Conservation (phyloP, 495 filamentous ascomycete genomes). For the Trichoderma parareesei region DNA sequence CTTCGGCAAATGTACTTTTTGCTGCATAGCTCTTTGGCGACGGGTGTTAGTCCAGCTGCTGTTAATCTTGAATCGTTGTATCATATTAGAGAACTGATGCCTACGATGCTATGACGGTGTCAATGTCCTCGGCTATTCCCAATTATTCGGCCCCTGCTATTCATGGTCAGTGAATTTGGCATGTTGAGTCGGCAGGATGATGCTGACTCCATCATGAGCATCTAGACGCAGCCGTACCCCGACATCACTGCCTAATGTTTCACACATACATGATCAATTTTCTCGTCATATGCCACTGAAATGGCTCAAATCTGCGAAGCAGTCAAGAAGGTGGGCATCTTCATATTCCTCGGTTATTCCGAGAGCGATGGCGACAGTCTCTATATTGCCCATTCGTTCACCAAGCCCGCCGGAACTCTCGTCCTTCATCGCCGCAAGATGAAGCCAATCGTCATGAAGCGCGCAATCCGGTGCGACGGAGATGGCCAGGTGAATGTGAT, state of each 20-base stretch:
- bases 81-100: too few relatives aligned
- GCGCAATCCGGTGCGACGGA: slow-evolving; percentile 51
- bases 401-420: slow-evolving; percentile 39
- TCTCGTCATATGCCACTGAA: slow-evolving; percentile 34
- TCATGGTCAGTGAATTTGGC: slow-evolving; percentile 44
- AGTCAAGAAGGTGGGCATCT: slow-evolving; percentile 35
- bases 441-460: slow-evolving; percentile 55
- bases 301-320: slow-evolving; percentile 38
- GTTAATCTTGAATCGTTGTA: too few relatives aligned
- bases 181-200: slow-evolving; percentile 7
- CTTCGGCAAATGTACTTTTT: too few relatives aligned
- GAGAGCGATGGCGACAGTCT: slow-evolving; percentile 39
- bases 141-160: slow-evolving; percentile 50
- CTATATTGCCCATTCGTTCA: slow-evolving; percentile 50
- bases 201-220: slow-evolving; percentile 25
- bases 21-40: too few relatives aligned
- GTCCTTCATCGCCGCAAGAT: slow-evolving; percentile 43
- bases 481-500: slow-evolving; percentile 35
- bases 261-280: slow-evolving; percentile 45
- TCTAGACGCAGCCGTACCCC: slow-evolving; percentile 25
- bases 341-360: slow-evolving; percentile 45
- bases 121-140: slow-evolving; percentile 46
- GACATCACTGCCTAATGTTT: slow-evolving; percentile 36
- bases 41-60: too few relatives aligned
- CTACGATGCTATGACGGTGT: too few relatives aligned